Conservation (phyloP, 2,329 filamentous ascomycete genomes). For the Rhynchosporium graminicola region DNA sequence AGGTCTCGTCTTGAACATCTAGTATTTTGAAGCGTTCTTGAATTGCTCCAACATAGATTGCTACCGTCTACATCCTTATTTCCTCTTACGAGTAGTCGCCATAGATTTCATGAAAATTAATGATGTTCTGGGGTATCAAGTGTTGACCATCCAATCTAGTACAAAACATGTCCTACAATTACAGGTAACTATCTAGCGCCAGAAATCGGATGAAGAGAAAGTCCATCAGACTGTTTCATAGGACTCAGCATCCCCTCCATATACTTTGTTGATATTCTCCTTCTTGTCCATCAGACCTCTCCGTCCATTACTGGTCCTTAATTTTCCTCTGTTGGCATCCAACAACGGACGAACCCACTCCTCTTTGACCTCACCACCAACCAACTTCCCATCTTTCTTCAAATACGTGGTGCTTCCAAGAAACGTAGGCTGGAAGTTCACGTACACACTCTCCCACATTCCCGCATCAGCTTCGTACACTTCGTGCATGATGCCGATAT, state of each 20-base stretch:
- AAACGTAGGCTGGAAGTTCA: constrained; percentile 30
- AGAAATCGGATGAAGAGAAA: background rate
- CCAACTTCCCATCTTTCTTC: constrained; percentile 28
- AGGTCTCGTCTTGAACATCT: too few relatives aligned
- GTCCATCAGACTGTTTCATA: constrained; percentile 16
- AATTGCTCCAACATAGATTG: too few relatives aligned
- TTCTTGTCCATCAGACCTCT: constrained; percentile 23
- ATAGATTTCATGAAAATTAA: too few relatives aligned
- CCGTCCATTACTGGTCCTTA: constrained; percentile 26
- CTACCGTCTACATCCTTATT: too few relatives aligned
- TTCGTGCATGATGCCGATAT: constrained; percentile 33
- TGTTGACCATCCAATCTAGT: background rate
- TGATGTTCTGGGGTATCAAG: background rate
- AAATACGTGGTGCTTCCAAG: constrained; percentile 28
- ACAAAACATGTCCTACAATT: background rate
- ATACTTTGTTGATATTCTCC: constrained; percentile 13
- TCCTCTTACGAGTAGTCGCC: too few relatives aligned
- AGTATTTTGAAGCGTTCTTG: too few relatives aligned
- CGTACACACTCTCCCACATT: constrained; percentile 28
- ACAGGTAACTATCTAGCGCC: background rate
- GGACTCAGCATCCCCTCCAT: constrained; percentile 17
- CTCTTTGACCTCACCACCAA: constrained; percentile 25
- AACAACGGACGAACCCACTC: constrained; percentile 29
- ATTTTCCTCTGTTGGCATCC: constrained; percentile 22
- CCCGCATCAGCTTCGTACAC: constrained; percentile 28